Evolutionary conservation across 1,139 yeast species (phyloP), one percentile per base, ranked within the genome.

Genomic region (Debaryomycetaceae sp.): DNA sequence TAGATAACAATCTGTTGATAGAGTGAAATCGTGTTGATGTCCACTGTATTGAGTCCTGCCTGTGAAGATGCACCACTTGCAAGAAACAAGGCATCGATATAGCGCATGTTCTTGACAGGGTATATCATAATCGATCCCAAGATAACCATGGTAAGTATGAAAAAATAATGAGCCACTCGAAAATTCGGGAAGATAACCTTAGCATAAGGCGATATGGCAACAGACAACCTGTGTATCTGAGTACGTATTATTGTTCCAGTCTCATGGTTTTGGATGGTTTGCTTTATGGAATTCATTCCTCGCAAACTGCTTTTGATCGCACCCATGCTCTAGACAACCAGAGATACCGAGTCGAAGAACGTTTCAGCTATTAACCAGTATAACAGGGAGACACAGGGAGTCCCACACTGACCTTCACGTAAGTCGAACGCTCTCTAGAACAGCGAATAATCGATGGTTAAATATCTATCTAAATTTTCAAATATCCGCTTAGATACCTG

Each of bases 31-130:
- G 68, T 62, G 57, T 87, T 87, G 36, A 85, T 54, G 57, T 89
- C 80, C 20, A 87, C 72, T 0, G 97, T 84, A 58, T 89, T 89
- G 47, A 95, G 69, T 0, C 99, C 99, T 1, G 97, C 96, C 59
- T 91, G 97, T 0, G 99, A 89, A 4, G 85, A 69, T 0, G 93
- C 81, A 5, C 96, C 93, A 6, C 83, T 68, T 0, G 90, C 76
- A 45, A 88, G 70, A 63, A 90, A 89, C 37, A 95, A 66, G 1
- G 87, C 81, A 67, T 95, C 98, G 38, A 88, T 83, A 59, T 91
- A 95, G 5, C 61, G 49, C 35, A 82, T 69, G 57, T 86, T 82
- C 45, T 70, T 74, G n/a, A 78, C 76, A 0, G 97, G 96, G 57
- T 83, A 91, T 31, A 91, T 62, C 43, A 91, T 56, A 24, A 91